Base-by-base conservation (phyloP, 331 rosid species). In the Arachis monticola region DNA sequence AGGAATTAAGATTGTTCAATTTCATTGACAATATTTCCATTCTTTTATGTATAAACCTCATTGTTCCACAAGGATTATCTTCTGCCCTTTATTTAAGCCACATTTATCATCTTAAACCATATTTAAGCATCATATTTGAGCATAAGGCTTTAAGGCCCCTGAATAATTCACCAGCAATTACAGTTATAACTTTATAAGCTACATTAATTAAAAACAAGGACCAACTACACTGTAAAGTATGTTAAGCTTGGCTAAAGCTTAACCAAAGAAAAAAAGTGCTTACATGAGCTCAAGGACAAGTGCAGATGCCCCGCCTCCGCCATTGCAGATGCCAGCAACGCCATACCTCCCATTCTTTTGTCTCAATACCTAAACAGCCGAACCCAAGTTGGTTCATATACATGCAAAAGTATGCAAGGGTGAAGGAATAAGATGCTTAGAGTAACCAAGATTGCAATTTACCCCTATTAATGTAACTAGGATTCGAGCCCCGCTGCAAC, bases 231-330 rank as follows among this genome's bases (percentile, higher is more conserved):
- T 57, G 41, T 40, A 17, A 7, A 73, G 30, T 53, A 38, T 65
- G 30, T 11, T 53, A 17, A 38, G 46, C 27, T 57, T 60, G 69
- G 65, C 53, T 53, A 74, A 47, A 73, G 69, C 72, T 50, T 55
- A 58, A 30, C 76, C 30, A 27, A 27, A 79, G 77, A 71, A 35
- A 52, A 30, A 66, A 72, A 74, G 12, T 59, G 60, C 93, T 90
- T 90, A 94, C 97, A 85, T 72, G 75, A 86, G 86, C 87, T 94
- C 97, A 77, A 94, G 44, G 45, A 92, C 97, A 68, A 94, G 82
- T n/a, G 99, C 89, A 56, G 99, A 94, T 38, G 99, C 97, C 10
- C 99, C 99, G 62, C 99, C 99, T 80, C 97, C 99, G 12, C 99
- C 99, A 40, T 94, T 94, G 89, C 99, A 94, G 70, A 94, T 85